Percentiles rank a stretch among this genome's conserved stretches.
These are phyloP conservation scores for Phoma sp. DNA, from an alignment of 2,329 filamentous ascomycete genomes.

Conservation along the genomic window DNA sequence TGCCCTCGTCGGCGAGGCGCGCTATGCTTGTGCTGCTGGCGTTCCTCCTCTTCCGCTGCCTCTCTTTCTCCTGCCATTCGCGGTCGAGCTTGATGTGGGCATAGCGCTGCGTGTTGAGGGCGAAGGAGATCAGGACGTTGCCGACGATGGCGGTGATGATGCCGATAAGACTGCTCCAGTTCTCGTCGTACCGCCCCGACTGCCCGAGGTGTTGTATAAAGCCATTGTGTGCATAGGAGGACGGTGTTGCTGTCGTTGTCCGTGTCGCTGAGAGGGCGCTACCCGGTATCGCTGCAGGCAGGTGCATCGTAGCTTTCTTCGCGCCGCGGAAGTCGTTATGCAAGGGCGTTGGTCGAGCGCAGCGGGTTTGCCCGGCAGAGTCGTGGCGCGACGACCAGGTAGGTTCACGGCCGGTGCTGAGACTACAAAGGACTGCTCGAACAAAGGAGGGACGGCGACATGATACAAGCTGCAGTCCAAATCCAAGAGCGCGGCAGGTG, in stretches of 20 bases:
- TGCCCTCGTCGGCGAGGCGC: conserved; percentile 42
- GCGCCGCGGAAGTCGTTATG: conserved; percentile 30
- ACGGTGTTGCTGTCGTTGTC: conserved; percentile 16
- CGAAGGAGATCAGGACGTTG: conserved; percentile 92
- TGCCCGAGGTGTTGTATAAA: conserved; percentile 18
- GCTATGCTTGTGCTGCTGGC: conserved; percentile 53
- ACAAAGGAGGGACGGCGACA: conserved; percentile 21
- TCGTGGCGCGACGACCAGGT: background rate
- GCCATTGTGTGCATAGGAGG: conserved; percentile 10
- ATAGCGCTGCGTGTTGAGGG: conserved; percentile 95
- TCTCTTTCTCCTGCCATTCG: conserved; percentile 63
- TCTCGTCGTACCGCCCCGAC: conserved; percentile 36
- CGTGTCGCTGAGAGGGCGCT: conserved; percentile 24
- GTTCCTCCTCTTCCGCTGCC: conserved; percentile 36
- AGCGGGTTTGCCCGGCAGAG: conserved; percentile 4
- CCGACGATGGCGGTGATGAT: conserved; percentile 91
- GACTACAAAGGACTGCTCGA: conserved; percentile 10
- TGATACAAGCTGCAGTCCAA: conserved; percentile 6
- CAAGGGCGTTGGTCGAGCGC: conserved; percentile 29
- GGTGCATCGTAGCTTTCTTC: conserved; percentile 8
- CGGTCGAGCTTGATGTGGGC: conserved; percentile 85
- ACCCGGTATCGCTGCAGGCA: conserved; percentile 19
- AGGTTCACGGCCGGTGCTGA: background rate
- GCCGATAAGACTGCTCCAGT: conserved; percentile 92
- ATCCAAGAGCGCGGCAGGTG: conserved; percentile 7